A percentile compares a stretch with the other conserved stretches of the same genome.
Evolutionary conservation across 2,329 filamentous ascomycete genomes (phyloP).

Genomic region (Phialocephala subalpina): DNA sequence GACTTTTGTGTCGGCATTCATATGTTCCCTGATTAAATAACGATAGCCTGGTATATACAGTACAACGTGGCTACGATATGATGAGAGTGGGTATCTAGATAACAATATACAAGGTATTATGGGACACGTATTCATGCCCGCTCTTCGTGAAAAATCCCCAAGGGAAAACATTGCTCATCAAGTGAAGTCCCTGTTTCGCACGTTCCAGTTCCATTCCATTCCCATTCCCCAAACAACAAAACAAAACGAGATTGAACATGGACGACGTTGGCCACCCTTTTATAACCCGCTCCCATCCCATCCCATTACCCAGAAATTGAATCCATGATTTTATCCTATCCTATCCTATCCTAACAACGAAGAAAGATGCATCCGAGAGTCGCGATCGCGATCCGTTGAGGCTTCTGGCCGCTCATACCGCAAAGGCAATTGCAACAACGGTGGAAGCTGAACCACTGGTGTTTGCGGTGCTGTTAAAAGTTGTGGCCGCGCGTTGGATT

Average conservation of each 20-base stretch:
- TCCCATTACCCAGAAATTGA: background rate
- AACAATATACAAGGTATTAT: slow-evolving; percentile 15
- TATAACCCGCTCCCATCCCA: background rate
- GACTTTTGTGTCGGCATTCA: background rate
- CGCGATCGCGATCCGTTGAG: slow-evolving; percentile 38
- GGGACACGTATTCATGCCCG: background rate
- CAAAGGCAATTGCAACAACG: slow-evolving; percentile 36
- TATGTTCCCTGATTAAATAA: background rate
- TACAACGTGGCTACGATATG: background rate
- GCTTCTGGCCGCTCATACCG: slow-evolving; percentile 25
- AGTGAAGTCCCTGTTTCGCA: background rate
- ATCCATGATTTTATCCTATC: slow-evolving; percentile 23
- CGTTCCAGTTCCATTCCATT: background rate
- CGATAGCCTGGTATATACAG: slow-evolving; percentile 5
- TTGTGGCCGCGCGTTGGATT: slow-evolving; percentile 32
- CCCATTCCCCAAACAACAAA: background rate
- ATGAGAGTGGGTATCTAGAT: slow-evolving; percentile 7
- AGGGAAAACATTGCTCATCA: slow-evolving; percentile 5
- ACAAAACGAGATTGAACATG: background rate
- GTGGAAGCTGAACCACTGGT: slow-evolving; percentile 43
- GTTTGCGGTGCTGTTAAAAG: slow-evolving; percentile 41
- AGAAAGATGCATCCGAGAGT: slow-evolving; percentile 45
- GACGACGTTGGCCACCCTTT: slow-evolving; percentile 1
- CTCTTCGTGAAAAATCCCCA: slow-evolving; percentile 1
- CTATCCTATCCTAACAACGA: slow-evolving; percentile 38